Evolutionary conservation across 768 basidiomycete genomes (phyloP).

Genomic region (Nevesoporus exiguus): DNA sequence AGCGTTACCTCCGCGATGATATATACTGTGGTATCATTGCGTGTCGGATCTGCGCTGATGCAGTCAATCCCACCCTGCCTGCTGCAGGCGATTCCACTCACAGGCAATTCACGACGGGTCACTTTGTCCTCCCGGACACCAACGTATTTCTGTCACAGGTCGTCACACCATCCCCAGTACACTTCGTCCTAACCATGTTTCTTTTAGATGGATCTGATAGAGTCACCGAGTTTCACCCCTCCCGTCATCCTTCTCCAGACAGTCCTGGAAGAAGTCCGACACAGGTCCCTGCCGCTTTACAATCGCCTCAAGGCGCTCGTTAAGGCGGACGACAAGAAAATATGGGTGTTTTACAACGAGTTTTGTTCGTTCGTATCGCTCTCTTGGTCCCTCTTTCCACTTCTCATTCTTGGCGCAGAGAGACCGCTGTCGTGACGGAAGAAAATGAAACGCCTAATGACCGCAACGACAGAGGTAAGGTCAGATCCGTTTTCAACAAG

Average conservation of each 20-base stretch:
- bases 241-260: slow-evolving; percentile 93
- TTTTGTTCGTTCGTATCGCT: slow-evolving; percentile 62
- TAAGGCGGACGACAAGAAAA: slow-evolving; percentile 80
- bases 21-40: slow-evolving; percentile 78
- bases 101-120: slow-evolving; percentile 56
- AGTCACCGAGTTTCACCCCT: slow-evolving; percentile 66
- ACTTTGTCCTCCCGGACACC: slow-evolving; percentile 89
- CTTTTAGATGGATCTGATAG: slow-evolving; percentile 87
- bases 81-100: slow-evolving; percentile 56
- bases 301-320: slow-evolving; percentile 86
- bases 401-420: slow-evolving; percentile 39
- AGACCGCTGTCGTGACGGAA: slow-evolving; percentile 75
- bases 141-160: slow-evolving; percentile 92
- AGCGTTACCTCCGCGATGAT: slow-evolving; percentile 91
- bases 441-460: slow-evolving; percentile 88
- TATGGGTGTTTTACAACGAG: slow-evolving; percentile 87
- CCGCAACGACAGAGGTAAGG: slow-evolving; percentile 83
- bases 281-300: slow-evolving; percentile 87
- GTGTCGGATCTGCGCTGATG: slow-evolving; percentile 59
- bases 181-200: slow-evolving; percentile 2
- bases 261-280: slow-evolving; percentile 93
- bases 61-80: slow-evolving; percentile 50
- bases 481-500: not conserved
- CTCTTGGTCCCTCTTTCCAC: not conserved
- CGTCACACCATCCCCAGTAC: not conserved